Percentiles rank a stretch among this genome's conserved stretches.
Evolutionary conservation across 495 filamentous ascomycete genomes (phyloP).

Genomic region (Hypoxylon fragiforme): DNA sequence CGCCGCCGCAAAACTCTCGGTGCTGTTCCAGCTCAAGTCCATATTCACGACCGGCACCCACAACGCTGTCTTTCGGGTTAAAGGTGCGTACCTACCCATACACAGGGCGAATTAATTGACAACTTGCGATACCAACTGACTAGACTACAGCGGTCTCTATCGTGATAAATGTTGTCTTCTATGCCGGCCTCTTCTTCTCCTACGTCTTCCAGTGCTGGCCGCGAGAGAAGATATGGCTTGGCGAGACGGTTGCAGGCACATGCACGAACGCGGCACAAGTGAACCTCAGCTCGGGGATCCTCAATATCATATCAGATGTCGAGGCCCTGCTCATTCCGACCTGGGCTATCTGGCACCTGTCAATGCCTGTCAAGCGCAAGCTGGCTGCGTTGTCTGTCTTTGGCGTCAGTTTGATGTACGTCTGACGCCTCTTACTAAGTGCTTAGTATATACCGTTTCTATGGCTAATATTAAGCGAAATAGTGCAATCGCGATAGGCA

Average conservation of each 20-base stretch:
- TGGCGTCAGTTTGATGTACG: background rate
- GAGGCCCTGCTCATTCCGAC: background rate
- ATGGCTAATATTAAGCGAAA: background rate
- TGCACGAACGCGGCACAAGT: background rate
- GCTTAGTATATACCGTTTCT: background rate
- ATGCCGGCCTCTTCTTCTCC: background rate
- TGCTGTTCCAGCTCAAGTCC: background rate
- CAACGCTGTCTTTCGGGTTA: background rate
- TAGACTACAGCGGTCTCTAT: background rate
- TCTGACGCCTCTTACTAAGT: background rate
- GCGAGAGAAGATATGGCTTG: background rate
- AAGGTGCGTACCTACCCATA: background rate
- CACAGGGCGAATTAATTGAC: background rate
- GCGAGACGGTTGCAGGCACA: background rate
- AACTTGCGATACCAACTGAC: background rate
- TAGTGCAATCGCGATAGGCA: background rate
- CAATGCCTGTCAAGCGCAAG: background rate
- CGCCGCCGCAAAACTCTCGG: background rate
- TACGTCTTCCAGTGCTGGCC: slow-evolving; percentile 3
- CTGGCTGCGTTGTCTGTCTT: background rate
- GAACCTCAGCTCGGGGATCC: background rate
- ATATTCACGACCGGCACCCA: background rate
- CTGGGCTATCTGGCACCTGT: slow-evolving; percentile 1
- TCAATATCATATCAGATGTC: background rate
- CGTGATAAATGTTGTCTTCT: background rate